Conservation (phyloP, 495 filamentous ascomycete species). For the Pseudomonodictys pantanalensis region DNA sequence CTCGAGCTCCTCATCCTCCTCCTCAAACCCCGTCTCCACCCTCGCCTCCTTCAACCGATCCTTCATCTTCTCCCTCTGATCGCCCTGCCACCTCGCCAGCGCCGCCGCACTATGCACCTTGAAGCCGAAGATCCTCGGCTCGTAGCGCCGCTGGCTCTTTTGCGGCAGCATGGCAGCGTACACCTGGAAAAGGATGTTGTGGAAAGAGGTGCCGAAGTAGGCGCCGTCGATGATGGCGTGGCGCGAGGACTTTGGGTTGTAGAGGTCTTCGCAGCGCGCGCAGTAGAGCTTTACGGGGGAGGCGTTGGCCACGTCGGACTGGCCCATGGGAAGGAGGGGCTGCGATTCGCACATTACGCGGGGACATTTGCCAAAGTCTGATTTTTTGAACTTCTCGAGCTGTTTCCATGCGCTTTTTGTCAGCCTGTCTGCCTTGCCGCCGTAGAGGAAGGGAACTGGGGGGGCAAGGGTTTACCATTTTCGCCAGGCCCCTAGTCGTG, state of each 20-base stretch:
- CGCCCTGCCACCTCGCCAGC: slow-evolving; percentile 85
- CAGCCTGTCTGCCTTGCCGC: neutral
- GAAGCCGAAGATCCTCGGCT: slow-evolving; percentile 90
- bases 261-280: slow-evolving; percentile 93
- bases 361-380: slow-evolving; percentile 96
- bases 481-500: slow-evolving; percentile 86
- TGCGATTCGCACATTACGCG: slow-evolving; percentile 90
- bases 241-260: slow-evolving; percentile 97
- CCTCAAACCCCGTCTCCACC: slow-evolving; percentile 56
- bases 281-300: slow-evolving; percentile 96
- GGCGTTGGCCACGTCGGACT: slow-evolving; percentile 77
- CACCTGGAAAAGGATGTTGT: slow-evolving; percentile 98
- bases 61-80: slow-evolving; percentile 73
- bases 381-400: slow-evolving; percentile 98
- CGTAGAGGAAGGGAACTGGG: neutral
- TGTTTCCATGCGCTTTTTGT: slow-evolving; percentile 44
- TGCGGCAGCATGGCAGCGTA: slow-evolving; percentile 83
- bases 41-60: slow-evolving; percentile 56
- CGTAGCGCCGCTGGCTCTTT: slow-evolving; percentile 81
- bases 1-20: slow-evolving; percentile 51
- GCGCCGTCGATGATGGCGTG: slow-evolving; percentile 94
- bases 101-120: slow-evolving; percentile 88
- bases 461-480: slow-evolving; percentile 70
- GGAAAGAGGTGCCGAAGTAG: slow-evolving; percentile 96
- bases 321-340: slow-evolving; percentile 87